Conservation (phyloP, 257 asterid genomes). For the Dorcoceras hygrometricum region DNA sequence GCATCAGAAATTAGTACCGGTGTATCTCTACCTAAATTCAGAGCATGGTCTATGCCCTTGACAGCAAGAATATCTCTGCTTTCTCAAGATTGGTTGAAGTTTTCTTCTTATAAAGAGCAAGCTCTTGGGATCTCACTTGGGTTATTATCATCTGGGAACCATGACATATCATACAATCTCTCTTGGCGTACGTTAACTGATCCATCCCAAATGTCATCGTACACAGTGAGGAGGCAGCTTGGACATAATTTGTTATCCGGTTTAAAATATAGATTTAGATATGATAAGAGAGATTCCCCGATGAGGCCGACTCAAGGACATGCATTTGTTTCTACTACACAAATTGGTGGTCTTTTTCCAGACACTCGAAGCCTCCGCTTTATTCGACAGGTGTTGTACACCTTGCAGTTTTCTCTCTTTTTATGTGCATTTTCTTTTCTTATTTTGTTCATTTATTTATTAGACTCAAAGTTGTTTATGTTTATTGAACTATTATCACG, state of each 20-base stretch:
- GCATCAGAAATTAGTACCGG: conserved; percentile 75
- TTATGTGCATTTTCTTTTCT: conserved; percentile 3
- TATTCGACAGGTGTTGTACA: conserved; percentile 73
- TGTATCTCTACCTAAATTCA: conserved; percentile 73
- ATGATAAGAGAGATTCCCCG: conserved; percentile 75
- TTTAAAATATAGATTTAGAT: conserved; percentile 69
- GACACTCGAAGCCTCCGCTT: conserved; percentile 75
- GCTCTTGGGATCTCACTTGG: conserved; percentile 76
- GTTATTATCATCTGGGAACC: conserved; percentile 60
- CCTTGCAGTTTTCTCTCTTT: not conserved
- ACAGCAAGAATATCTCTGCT: conserved; percentile 66
- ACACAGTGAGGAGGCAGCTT: conserved; percentile 87
- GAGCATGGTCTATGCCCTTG: conserved; percentile 56
- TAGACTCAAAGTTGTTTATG: conserved; percentile 13
- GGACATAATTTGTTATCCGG: conserved; percentile 83
- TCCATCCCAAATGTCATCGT: conserved; percentile 87
- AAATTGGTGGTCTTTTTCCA: conserved; percentile 83
- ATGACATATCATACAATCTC: conserved; percentile 72
- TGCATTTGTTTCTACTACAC: conserved; percentile 82
- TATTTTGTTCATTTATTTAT: not conserved
- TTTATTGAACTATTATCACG: conserved; percentile 15
- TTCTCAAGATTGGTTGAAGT: conserved; percentile 96
- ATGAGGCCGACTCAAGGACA: conserved; percentile 82
- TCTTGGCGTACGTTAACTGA: conserved; percentile 85
- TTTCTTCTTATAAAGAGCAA: conserved; percentile 83